phyloP scores from a whole-genome alignment of 495 filamentous ascomycete genomes.

The Aspergillus ostianus region DNA sequence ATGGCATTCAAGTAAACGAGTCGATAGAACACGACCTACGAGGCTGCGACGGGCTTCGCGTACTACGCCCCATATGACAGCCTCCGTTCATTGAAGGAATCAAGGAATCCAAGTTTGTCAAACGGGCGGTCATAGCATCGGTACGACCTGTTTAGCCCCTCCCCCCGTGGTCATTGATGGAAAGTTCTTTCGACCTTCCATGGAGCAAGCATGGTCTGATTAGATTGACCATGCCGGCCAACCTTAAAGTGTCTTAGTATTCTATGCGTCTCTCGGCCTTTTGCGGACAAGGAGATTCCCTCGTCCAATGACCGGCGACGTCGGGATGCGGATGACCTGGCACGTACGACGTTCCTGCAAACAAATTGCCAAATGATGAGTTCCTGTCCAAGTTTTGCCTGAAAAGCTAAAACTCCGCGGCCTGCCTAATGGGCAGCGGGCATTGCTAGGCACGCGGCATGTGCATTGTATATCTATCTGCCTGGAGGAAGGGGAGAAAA shows the following conservation, averaged over 20 bases:
- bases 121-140: neutral
- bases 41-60: neutral
- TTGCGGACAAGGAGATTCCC: conserved; percentile 7
- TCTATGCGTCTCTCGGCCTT: conserved; percentile 8
- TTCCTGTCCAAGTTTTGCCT: conserved; percentile 3
- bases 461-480: neutral
- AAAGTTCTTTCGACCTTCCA: conserved; percentile 20
- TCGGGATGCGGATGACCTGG: conserved; percentile 9
- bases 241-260: conserved; percentile 14
- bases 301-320: conserved; percentile 10
- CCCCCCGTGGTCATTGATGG: conserved; percentile 8
- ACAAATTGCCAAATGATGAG: neutral
- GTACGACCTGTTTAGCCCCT: neutral
- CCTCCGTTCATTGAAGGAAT: neutral
- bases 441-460: neutral
- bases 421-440: neutral
- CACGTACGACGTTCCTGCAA: conserved; percentile 2
- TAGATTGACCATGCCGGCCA: conserved; percentile 16
- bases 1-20: neutral
- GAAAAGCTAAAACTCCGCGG: neutral
- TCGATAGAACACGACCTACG: neutral
- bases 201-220: conserved; percentile 10
- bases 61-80: neutral
- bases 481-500: neutral
- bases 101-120: neutral